Conservation (phyloP, 257 asterid genomes). For the Marsdenia floribunda region DNA sequence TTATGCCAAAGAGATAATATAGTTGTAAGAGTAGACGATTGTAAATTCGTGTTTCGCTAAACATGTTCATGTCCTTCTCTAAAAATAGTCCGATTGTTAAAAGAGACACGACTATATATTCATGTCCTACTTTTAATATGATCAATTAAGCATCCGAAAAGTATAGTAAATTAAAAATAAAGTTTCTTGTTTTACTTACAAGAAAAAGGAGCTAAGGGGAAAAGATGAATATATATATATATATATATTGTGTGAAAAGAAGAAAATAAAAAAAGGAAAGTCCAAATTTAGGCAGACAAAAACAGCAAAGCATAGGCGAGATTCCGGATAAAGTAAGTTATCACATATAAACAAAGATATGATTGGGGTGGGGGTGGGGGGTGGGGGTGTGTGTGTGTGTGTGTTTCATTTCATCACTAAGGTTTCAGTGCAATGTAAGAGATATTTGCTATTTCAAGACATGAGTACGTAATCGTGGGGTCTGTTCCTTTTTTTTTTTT, state of each 20-base stretch:
- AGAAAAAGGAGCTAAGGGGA: neutral
- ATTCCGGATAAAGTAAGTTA: conserved; percentile 4
- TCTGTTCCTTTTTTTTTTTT: neutral
- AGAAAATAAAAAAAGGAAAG: neutral
- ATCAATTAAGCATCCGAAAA: too few relatives aligned
- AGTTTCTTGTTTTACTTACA: neutral
- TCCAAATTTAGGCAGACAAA: conserved; percentile 1
- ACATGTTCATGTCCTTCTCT: too few relatives aligned
- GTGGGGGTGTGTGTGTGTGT: too few relatives aligned
- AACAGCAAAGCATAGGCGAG: neutral
- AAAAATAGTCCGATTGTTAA: too few relatives aligned
- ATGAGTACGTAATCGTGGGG: neutral
- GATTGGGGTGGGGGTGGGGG: neutral
- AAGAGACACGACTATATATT: too few relatives aligned
- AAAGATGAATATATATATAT: too few relatives aligned
- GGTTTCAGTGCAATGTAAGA: neutral
- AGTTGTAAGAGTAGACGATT: too few relatives aligned
- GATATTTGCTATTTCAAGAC: neutral
- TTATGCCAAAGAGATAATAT: too few relatives aligned
- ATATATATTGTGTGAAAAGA: neutral
- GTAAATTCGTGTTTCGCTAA: neutral
- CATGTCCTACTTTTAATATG: too few relatives aligned
- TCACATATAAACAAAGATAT: neutral
- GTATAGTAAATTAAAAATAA: too few relatives aligned
- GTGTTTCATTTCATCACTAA: neutral